Evolutionary conservation across 2,329 filamentous ascomycete genomes (phyloP).

Genomic region (Emydomyces testavorans): DNA sequence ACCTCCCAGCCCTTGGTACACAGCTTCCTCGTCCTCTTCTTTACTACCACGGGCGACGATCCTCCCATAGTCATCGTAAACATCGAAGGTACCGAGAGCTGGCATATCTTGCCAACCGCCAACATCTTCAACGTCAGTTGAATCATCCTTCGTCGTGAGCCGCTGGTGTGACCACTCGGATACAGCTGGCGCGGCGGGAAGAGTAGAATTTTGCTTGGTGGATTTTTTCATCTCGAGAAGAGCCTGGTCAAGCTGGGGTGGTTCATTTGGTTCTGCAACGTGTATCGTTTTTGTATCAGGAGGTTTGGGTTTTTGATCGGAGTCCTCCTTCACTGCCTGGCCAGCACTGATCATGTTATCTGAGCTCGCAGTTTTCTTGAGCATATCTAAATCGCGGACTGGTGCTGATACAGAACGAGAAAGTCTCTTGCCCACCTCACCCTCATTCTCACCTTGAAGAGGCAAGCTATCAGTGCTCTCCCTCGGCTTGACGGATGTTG

Average conservation of each 20-base stretch:
- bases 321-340: background rate
- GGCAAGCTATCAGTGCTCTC: background rate
- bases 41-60: slow-evolving; percentile 71
- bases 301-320: background rate
- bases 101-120: slow-evolving; percentile 89
- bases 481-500: background rate
- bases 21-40: slow-evolving; percentile 57
- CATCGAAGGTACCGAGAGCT: slow-evolving; percentile 79
- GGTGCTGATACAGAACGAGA: slow-evolving; percentile 13
- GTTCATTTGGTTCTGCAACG: background rate
- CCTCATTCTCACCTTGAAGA: background rate
- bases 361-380: background rate
- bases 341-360: background rate
- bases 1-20: slow-evolving; percentile 68
- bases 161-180: slow-evolving; percentile 92
- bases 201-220: background rate
- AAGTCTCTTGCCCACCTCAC: background rate
- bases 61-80: slow-evolving; percentile 88
- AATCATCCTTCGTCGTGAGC: slow-evolving; percentile 43
- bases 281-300: background rate
- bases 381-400: background rate
- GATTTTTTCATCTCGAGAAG: background rate
- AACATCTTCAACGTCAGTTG: slow-evolving; percentile 49
- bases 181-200: slow-evolving; percentile 21
- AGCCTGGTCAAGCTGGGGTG: background rate